Conservation (phyloP, 1,284 basidiomycete genomes). For the Cerioporus squamosus region DNA sequence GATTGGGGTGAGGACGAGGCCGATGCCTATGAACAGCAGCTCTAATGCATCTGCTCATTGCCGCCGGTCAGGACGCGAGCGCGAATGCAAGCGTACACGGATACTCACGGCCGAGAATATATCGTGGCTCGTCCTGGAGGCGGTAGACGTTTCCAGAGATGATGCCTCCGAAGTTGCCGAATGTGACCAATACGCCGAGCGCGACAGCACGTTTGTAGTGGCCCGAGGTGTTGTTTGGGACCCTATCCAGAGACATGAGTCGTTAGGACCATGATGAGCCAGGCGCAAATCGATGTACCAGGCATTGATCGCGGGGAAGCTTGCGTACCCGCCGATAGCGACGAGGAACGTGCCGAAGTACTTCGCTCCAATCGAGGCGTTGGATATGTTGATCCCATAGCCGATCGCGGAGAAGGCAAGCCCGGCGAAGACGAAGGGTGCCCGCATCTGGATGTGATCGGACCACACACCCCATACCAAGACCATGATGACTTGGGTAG, state of each 20-base stretch:
- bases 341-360: slow-evolving; percentile 70
- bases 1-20: slow-evolving; percentile 56
- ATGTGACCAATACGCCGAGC: slow-evolving; percentile 9
- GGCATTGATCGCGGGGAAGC: slow-evolving; percentile 62
- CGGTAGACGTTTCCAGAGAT: slow-evolving; percentile 67
- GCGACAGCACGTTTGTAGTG: slow-evolving; percentile 54
- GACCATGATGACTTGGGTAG: slow-evolving; percentile 50
- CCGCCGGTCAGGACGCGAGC: neutral
- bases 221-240: slow-evolving; percentile 34
- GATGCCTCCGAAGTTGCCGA: slow-evolving; percentile 59
- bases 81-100: neutral
- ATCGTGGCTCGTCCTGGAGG: slow-evolving; percentile 59
- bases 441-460: slow-evolving; percentile 58
- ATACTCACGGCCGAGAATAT: slow-evolving; percentile 59
- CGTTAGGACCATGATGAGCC: neutral
- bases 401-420: slow-evolving; percentile 58
- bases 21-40: slow-evolving; percentile 68
- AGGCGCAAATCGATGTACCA: slow-evolving; percentile 43
- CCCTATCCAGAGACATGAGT: slow-evolving; percentile 3
- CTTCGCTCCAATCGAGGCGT: slow-evolving; percentile 51
- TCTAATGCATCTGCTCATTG: slow-evolving; percentile 55
- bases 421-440: slow-evolving; percentile 58
- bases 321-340: slow-evolving; percentile 60
- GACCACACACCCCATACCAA: slow-evolving; percentile 57
- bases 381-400: slow-evolving; percentile 64